A percentile compares a stretch with the other conserved stretches of the same genome.
Evolutionary conservation across 192 early-diverging fungal genomes (phyloP).

Genomic region (Chytriomyces sp.): DNA sequence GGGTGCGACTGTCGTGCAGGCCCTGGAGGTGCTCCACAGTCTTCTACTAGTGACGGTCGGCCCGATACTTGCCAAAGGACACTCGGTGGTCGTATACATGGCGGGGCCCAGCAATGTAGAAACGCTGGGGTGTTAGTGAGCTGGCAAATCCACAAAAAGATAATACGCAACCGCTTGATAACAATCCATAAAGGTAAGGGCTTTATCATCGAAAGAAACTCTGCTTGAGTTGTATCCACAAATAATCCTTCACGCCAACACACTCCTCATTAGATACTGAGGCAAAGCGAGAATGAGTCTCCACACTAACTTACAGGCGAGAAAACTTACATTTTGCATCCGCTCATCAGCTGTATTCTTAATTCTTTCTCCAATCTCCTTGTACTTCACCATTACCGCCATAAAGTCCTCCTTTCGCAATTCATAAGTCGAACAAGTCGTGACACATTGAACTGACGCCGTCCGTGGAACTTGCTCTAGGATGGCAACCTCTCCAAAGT

Average conservation of each 20-base stretch:
- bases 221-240: not conserved
- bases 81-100: too few relatives aligned
- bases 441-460: conserved; percentile 41
- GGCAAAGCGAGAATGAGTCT: not conserved
- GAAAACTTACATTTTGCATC: conserved; percentile 37
- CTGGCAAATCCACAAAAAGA: not conserved
- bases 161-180: not conserved
- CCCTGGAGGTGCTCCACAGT: conserved; percentile 69
- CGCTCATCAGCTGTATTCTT: conserved; percentile 46
- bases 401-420: conserved; percentile 43
- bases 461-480: conserved; percentile 55
- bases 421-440: conserved; percentile 45
- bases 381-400: conserved; percentile 39
- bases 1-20: conserved; percentile 63
- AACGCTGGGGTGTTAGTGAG: not conserved
- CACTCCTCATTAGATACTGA: conserved; percentile 49
- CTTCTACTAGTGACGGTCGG: conserved; percentile 68
- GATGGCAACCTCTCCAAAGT: conserved; percentile 61
- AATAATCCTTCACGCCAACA: conserved; percentile 38
- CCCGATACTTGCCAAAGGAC: too few relatives aligned
- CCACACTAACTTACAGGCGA: not conserved
- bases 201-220: not conserved
- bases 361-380: conserved; percentile 35
- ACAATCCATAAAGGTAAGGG: not conserved
- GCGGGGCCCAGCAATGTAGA: not conserved